phyloP scores from a whole-genome alignment of 441 rosid species.

The Erysimum cheiri region DNA sequence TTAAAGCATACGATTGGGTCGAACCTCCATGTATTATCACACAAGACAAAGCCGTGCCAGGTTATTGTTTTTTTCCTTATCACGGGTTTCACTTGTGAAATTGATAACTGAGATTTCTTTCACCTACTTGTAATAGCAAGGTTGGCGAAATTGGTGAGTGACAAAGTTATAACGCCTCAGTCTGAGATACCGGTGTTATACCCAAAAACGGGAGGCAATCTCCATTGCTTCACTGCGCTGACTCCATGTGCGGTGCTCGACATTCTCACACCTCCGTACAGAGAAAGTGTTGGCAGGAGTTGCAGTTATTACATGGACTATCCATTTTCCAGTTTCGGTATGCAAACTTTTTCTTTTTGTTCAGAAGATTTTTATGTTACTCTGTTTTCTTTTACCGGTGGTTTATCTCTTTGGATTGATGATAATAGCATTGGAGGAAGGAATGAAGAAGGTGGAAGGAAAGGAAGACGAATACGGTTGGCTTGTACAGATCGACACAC shows the following conservation, averaged over 20 bases:
- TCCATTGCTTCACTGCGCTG: slow-evolving; percentile 94
- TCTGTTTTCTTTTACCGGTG: slow-evolving; percentile 10
- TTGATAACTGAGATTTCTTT: slow-evolving; percentile 14
- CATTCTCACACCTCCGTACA: slow-evolving; percentile 86
- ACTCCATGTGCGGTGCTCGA: slow-evolving; percentile 91
- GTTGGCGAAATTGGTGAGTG: slow-evolving; percentile 70
- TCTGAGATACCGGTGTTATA: slow-evolving; percentile 71
- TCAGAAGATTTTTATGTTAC: slow-evolving; percentile 4
- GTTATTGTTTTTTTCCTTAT: slow-evolving; percentile 40
- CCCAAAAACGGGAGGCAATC: slow-evolving; percentile 85
- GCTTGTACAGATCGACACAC: slow-evolving; percentile 79
- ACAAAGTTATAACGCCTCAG: slow-evolving; percentile 72
- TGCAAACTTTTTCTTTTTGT: slow-evolving; percentile 33
- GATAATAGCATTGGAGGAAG: slow-evolving; percentile 49
- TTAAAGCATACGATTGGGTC: slow-evolving; percentile 92
- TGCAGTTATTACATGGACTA: slow-evolving; percentile 87
- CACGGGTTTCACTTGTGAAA: not conserved
- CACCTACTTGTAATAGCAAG: slow-evolving; percentile 58
- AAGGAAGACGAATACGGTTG: slow-evolving; percentile 76
- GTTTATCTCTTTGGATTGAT: slow-evolving; percentile 22
- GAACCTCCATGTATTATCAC: slow-evolving; percentile 65
- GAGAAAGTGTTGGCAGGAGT: slow-evolving; percentile 71
- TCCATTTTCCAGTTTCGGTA: slow-evolving; percentile 69
- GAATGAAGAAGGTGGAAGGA: slow-evolving; percentile 48
- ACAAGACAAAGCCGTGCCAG: slow-evolving; percentile 52